Evolutionary conservation across 257 asterid genomes (phyloP).

Genomic region (Lycium barbarum): DNA sequence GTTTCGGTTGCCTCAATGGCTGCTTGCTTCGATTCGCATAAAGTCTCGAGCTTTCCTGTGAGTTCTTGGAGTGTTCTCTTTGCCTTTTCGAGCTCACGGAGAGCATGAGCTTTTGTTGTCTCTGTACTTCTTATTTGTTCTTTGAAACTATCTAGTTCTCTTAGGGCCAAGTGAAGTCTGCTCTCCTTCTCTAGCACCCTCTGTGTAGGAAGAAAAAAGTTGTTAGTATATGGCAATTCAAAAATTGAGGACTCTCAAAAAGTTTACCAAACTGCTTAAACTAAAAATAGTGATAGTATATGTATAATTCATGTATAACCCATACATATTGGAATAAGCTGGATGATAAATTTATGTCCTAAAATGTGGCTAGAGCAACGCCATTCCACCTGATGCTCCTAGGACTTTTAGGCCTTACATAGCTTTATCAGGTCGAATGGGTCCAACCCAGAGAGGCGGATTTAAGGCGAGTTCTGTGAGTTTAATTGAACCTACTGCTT

Average conservation of each 20-base stretch:
- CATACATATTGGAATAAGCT: neutral
- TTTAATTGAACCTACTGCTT: neutral
- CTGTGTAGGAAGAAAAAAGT: constrained; percentile 38
- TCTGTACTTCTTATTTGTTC: constrained; percentile 59
- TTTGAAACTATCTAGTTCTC: constrained; percentile 60
- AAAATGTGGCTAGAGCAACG: no score
- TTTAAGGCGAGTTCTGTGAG: no score
- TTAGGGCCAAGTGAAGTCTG: constrained; percentile 62
- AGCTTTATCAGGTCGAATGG: neutral
- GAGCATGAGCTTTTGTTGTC: constrained; percentile 62
- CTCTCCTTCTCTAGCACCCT: constrained; percentile 87
- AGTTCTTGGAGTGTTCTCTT: constrained; percentile 66
- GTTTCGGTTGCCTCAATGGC: constrained; percentile 61
- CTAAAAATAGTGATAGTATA: no score
- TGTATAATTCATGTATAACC: neutral
- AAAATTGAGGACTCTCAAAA: neutral
- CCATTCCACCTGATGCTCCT: neutral
- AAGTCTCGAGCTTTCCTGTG: constrained; percentile 64
- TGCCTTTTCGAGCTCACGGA: constrained; percentile 64
- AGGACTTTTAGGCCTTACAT: neutral
- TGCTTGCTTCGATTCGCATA: constrained; percentile 65
- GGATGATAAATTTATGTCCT: neutral
- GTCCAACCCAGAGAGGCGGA: neutral
- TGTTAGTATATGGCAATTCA: neutral
- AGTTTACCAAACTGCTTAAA: no score